Evolutionary conservation across 2,329 filamentous ascomycete genomes (phyloP), one percentile per base, ranked within the genome.

Genomic region (Thermochaetoides dissita): DNA sequence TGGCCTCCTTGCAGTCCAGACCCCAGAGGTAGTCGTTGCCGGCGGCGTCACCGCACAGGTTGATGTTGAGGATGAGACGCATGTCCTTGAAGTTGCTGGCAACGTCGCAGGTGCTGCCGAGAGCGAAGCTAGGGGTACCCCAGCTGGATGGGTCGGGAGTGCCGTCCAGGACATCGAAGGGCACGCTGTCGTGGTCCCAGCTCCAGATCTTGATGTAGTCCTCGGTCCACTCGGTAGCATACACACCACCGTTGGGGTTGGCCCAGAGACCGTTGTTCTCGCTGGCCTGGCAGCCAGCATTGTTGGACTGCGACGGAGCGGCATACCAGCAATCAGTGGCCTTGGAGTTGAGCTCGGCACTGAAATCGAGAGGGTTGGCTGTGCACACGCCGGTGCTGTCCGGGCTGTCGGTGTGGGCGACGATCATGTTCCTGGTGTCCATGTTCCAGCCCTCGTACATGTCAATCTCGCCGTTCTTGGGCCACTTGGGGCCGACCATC

Each of bases 31-130:
- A 24, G 34, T 54, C 45, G 34, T 53, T 51, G 39, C 58, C 77
- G 1, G 80, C 79, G 65, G 79, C 82, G 52, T 78, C 72, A 11
- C 83, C 84, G 57, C 84, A 89, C 57, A 88, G 81, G 30, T 78
- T 59, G 36, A 83, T 84, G 64, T 86, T 76, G 51, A 87, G 72
- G 42, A 86, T 75, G 46, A 94, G 73, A 52, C 78, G 73, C 65
- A 88, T 73, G 54, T 78, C 65, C 46, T 63, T 64, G 59, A 91
- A 82, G 53, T 73, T 68, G 2, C 57, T 58, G 47, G 74, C 63
- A 49, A 86, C 75, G 49, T 85, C 65, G 60, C 85, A 93, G 34
- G 53, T 54, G 42, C 51, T 49, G 39, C 63, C 66, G 10, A 75
- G 74, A 1, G 86, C 80, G 9, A 79, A 76, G 3, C 68, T 58